Evolutionary conservation across 148 eudicot genomes (phyloP).

Genomic region (Camellia lanceoleosa): DNA sequence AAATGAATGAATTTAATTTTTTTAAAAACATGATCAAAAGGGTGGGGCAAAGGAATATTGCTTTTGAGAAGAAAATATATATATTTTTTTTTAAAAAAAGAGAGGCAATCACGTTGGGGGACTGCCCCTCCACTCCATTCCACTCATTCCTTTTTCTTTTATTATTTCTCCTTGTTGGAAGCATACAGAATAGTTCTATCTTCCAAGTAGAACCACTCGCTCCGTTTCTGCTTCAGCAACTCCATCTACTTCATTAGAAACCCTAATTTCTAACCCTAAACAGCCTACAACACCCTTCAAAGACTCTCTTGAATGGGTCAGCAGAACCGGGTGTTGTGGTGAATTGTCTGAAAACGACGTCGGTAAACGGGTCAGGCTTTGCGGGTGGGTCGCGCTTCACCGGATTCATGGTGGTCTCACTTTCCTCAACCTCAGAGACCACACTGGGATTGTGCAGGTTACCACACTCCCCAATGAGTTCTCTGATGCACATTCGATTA

Average conservation of each 20-base stretch:
- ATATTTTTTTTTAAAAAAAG: too few species aligned
- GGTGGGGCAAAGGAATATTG: too few species aligned
- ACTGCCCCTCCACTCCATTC: too few species aligned
- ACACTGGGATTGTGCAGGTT: conserved; percentile 83
- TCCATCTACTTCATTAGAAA: conserved; percentile 20
- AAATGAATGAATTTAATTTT: too few species aligned
- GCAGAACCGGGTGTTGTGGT: conserved; percentile 64
- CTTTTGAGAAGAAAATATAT: too few species aligned
- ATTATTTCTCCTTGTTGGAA: too few species aligned
- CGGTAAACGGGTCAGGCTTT: conserved; percentile 71
- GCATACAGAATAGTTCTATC: too few species aligned
- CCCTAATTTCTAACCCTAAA: conserved; percentile 21
- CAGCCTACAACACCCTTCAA: conserved; percentile 15
- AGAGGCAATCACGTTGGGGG: too few species aligned
- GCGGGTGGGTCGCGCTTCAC: conserved; percentile 95
- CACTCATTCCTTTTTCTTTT: too few species aligned
- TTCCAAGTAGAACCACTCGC: not conserved
- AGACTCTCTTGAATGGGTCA: conserved; percentile 65
- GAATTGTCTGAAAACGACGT: conserved; percentile 62
- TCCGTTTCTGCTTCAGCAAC: conserved; percentile 21
- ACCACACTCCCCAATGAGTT: conserved; percentile 90
- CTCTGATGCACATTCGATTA: conserved; percentile 74
- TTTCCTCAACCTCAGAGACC: conserved; percentile 76
- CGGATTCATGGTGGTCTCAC: conserved; percentile 81
- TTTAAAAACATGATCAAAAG: too few species aligned